Evolutionary conservation across 2,329 filamentous ascomycete species (phyloP), one percentile per base, ranked within the genome.

Genomic region (Aspergillus transmontanensis): DNA sequence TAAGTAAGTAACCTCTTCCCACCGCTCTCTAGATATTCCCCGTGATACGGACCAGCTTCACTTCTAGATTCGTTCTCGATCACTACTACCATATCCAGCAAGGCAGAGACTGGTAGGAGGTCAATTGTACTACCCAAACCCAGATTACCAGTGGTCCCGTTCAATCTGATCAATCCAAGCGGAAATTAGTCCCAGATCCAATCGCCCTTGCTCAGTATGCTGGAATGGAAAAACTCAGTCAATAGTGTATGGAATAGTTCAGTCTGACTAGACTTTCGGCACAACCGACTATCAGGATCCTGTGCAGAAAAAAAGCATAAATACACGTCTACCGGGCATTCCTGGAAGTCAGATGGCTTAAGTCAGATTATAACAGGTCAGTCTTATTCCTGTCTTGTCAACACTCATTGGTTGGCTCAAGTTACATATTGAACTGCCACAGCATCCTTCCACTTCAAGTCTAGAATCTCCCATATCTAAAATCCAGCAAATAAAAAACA

Each of bases 271-370:
- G 51, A 26, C 51, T 55, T 55, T 55, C 51, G 51, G 51, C 51
- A 55, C 32, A 36, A 36, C 32, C 10, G 51, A 55, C 32, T 36
- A 36, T 23, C 34, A 36, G 39, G 11, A 26, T 39, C 21, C 51
- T 34, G 7, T 55, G 51, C 51, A 39, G 34, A 26, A 28, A 55
- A 55, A 55, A 55, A 55, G 51, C 51, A 55, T 55, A 55, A 55
- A 55, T 55, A 23, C 23, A 41, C 32, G 6, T 39, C 21, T 34
- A 19, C 32, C 48, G 1, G 28, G 10, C 19, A 32, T 51, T 32
- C 48, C 26, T 34, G 28, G 48, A 51, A 34, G 48, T 32, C 16
- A 14, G 10, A 51, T 23, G 23, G 14, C 39, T n/a, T 41, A 16
- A 48, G 12, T 48, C 23, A 48, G 45, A 28, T 48, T 14, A 48